Evolutionary conservation across 108 stramenopile species (phyloP).

Genomic region (Cyclotella cryptica): DNA sequence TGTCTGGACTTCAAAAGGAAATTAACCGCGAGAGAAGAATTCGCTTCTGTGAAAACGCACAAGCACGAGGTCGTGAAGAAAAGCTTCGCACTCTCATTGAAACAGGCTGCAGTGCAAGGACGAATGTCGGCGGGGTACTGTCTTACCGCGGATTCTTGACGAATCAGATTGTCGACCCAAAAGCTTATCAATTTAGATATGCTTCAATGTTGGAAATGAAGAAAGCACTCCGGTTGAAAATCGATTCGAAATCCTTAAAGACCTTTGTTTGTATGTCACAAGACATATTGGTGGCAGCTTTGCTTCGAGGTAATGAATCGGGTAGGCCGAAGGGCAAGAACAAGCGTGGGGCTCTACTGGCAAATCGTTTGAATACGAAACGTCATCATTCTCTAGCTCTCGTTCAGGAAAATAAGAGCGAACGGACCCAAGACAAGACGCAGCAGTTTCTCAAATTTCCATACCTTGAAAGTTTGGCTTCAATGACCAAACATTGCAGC

Average conservation of each 20-base stretch:
- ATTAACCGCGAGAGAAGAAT: constrained; percentile 6
- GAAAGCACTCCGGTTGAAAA: constrained; percentile 6
- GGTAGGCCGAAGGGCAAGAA: background rate
- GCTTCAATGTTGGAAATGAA: constrained; percentile 33
- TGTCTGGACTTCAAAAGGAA: background rate
- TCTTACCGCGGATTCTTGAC: constrained; percentile 50
- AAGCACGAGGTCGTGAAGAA: constrained; percentile 12
- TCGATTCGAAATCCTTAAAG: background rate
- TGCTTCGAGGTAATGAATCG: background rate
- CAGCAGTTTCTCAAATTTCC: background rate
- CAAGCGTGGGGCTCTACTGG: constrained; percentile 25
- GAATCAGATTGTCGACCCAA: constrained; percentile 38
- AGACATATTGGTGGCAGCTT: background rate
- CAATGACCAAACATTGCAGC: background rate
- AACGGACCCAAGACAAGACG: background rate
- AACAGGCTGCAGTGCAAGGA: constrained; percentile 37
- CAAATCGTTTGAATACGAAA: constrained; percentile 11
- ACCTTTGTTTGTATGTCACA: background rate
- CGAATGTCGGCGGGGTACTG: background rate
- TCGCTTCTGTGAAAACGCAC: constrained; percentile 35
- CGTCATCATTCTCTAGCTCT: constrained; percentile 26
- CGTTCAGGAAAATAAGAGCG: constrained; percentile 7
- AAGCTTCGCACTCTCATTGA: constrained; percentile 15
- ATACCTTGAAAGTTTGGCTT: background rate
- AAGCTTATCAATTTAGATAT: constrained; percentile 32